phyloP scores from a whole-genome alignment of 805 yeast species.

The Cyberlindnera petersonii region DNA sequence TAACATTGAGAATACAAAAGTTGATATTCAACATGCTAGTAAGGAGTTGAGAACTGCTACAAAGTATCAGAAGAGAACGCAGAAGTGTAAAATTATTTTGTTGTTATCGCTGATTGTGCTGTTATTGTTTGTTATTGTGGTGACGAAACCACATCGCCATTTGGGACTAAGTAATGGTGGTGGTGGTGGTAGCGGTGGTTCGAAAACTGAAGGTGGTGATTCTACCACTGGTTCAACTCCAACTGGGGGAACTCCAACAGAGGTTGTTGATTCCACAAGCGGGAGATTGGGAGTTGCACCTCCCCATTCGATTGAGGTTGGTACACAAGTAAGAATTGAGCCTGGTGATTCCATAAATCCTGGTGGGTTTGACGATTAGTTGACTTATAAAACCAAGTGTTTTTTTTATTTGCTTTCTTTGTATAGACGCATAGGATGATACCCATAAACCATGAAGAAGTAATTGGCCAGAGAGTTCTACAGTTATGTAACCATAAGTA shows the following conservation, averaged over 20 bases:
- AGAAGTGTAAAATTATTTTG: conserved; percentile 84
- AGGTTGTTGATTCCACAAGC: conserved; percentile 19
- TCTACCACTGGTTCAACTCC: background rate
- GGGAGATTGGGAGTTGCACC: conserved; percentile 2
- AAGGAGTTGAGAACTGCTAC: conserved; percentile 75
- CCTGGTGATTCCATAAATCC: conserved; percentile 6
- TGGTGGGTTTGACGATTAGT: no score
- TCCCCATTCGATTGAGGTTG: conserved; percentile 6
- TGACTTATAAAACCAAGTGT: no score
- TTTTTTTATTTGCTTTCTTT: no score
- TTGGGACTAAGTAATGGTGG: conserved; percentile 10
- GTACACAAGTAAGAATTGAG: conserved; percentile 7
- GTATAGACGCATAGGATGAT: no score
- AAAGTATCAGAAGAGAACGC: conserved; percentile 78
- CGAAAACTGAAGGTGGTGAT: background rate
- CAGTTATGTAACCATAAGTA: no score
- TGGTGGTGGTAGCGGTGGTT: background rate
- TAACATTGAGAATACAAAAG: conserved; percentile 76
- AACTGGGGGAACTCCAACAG: conserved; percentile 9
- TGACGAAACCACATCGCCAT: conserved; percentile 53
- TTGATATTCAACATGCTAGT: conserved; percentile 72
- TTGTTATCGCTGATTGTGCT: conserved; percentile 68
- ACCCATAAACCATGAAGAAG: no score
- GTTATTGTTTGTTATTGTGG: conserved; percentile 62
- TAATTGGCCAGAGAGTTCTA: no score